Conservation (phyloP, 768 basidiomycete genomes). For the Chiua virens region DNA sequence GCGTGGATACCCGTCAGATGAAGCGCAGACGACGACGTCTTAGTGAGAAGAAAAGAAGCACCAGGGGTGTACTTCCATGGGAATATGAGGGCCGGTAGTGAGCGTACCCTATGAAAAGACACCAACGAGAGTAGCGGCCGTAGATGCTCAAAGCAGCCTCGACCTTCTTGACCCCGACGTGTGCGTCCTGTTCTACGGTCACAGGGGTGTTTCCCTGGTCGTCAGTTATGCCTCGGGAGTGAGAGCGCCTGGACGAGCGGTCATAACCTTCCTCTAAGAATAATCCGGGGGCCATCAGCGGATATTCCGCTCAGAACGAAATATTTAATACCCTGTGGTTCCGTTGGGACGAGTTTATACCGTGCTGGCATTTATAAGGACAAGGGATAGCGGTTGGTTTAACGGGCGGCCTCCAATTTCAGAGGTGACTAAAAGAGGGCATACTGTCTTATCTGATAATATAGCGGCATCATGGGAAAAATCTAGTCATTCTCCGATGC, state of each 20-base stretch:
- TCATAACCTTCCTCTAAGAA: slow-evolving; percentile 2
- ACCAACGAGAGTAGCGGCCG: slow-evolving; percentile 56
- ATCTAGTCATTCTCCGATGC: too few relatives aligned
- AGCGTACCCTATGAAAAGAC: slow-evolving; percentile 55
- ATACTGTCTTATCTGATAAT: too few relatives aligned
- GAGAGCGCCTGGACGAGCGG: neutral
- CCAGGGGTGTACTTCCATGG: neutral
- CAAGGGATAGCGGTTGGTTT: too few relatives aligned
- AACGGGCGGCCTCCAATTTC: too few relatives aligned
- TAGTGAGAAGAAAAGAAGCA: neutral
- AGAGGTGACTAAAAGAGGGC: too few relatives aligned
- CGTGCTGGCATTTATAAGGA: slow-evolving; percentile 11
- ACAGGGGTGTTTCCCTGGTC: neutral
- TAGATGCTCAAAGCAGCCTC: slow-evolving; percentile 53
- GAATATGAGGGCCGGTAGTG: neutral
- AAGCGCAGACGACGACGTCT: neutral
- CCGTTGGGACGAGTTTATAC: slow-evolving; percentile 17
- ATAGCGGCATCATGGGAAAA: too few relatives aligned
- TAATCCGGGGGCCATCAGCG: slow-evolving; percentile 2
- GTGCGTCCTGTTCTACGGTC: slow-evolving; percentile 25
- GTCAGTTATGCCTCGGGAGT: neutral
- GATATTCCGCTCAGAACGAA: too few relatives aligned
- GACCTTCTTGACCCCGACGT: slow-evolving; percentile 45
- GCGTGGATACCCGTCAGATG: neutral
- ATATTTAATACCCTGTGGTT: slow-evolving; percentile 12